Base-by-base conservation (phyloP, 2,329 filamentous ascomycete species). In the Calonectria ilicicola region DNA sequence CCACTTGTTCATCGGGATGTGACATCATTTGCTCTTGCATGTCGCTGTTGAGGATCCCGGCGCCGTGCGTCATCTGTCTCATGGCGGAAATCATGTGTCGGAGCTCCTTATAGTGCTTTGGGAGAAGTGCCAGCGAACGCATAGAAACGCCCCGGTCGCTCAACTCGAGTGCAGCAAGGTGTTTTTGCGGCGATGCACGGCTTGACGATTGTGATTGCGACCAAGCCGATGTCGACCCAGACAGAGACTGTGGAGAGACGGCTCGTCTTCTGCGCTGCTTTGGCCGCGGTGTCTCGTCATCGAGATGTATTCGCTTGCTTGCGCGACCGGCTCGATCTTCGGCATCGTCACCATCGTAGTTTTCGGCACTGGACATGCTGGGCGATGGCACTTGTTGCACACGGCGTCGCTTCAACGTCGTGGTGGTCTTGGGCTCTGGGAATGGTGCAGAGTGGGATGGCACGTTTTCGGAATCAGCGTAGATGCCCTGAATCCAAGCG, bases 181-280 rank as follows among this genome's bases (percentile, higher is more conserved):
- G 40, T 14, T 69, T 42, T 10, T 65, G 65, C 7, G 70, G 58
- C 26, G 69, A 69, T 21, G 53, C 53, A 35, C 64, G 46, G 2
- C 64, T 58, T 21, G 69, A 67, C 53, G 53, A 60, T 40, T 60
- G 62, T 38, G 62, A 60, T 35, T 63, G 44, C 40, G 64, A 42
- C 19, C 49, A 63, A 29, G 35, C 56, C 21, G 64, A 67, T 27
- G 64, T 42, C 12, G 65, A 51, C n/a, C 44, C n/a, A 21, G 53
- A 60, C 2, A 60, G 53, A 12, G 53, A 60, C 14, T 60, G 53
- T 5, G 53, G 53, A 17, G 53, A 60, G 21, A 60, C 53, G 21
- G 53, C 53, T 3, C 53, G 53, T 40, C 53, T 35, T 38, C 53
- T 60, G 21, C 53, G 53, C 21, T 60, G 53, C 35, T 60, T 60